Percentiles rank a stretch among this genome's conserved stretches.
Conservation (phyloP, 441 rosid genomes). For the Euphorbia schlechtendalii region DNA sequence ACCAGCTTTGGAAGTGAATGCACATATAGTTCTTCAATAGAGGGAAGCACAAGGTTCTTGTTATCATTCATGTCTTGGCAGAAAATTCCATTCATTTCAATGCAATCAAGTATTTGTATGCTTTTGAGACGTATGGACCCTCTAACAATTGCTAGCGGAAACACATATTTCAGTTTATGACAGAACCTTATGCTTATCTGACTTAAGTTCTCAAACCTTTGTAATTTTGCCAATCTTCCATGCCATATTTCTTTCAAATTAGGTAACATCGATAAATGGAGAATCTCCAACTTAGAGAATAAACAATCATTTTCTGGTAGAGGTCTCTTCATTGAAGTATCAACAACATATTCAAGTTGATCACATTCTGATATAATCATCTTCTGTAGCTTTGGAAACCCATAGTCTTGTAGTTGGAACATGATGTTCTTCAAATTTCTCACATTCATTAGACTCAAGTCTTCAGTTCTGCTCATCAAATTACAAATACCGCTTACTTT, state of each 20-base stretch:
- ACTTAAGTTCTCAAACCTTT: no score
- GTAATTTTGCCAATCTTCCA: no score
- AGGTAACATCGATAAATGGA: background rate
- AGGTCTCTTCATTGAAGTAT: background rate
- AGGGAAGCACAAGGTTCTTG: background rate
- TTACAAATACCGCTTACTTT: no score
- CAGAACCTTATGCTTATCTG: no score
- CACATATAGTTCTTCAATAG: background rate
- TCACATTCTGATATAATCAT: constrained; percentile 32
- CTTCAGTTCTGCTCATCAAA: no score
- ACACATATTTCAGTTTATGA: no score
- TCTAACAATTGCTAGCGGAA: background rate
- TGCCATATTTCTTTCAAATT: no score
- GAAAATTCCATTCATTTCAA: background rate
- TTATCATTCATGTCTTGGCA: background rate
- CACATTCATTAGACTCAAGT: no score
- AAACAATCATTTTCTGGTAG: background rate
- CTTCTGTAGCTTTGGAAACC: background rate
- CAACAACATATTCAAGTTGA: no score
- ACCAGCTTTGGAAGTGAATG: background rate
- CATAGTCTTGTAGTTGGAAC: no score
- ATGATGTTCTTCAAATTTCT: no score
- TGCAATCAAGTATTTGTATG: background rate
- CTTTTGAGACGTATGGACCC: background rate
- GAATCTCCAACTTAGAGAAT: background rate